Evolutionary conservation across 257 asterid species (phyloP).

Genomic region (Linderniella brevidens): DNA sequence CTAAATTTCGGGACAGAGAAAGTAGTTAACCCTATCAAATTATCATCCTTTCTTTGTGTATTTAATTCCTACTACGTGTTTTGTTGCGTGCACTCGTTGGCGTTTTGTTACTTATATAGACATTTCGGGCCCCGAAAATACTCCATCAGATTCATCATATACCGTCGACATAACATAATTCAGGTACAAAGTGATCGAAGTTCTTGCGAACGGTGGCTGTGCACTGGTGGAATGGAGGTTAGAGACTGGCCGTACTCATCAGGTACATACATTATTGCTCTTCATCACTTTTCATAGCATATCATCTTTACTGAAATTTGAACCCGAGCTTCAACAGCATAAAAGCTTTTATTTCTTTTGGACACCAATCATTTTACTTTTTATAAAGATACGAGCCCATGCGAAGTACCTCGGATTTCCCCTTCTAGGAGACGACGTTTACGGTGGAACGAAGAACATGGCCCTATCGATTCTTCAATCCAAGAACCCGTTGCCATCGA

Average conservation of each 20-base stretch:
- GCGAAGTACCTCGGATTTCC: conserved; percentile 87
- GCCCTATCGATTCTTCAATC: conserved; percentile 67
- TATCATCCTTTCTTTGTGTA: too few species aligned
- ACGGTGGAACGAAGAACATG: conserved; percentile 91
- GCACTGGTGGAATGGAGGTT: conserved; percentile 92
- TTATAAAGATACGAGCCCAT: conserved; percentile 62
- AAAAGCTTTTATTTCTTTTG: neutral
- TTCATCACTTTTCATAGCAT: neutral
- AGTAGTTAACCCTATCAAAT: too few species aligned
- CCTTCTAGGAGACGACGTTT: conserved; percentile 85
- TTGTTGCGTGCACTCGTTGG: too few species aligned
- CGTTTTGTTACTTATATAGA: too few species aligned
- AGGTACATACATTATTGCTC: conserved; percentile 30
- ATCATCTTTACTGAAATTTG: neutral
- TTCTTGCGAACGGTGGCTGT: conserved; percentile 76
- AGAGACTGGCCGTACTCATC: conserved; percentile 98
- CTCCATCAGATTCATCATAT: too few species aligned
- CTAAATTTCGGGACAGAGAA: too few species aligned
- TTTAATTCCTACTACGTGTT: too few species aligned
- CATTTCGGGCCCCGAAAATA: too few species aligned
- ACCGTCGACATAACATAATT: neutral
- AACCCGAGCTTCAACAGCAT: neutral
- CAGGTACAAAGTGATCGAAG: conserved; percentile 81
- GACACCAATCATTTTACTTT: neutral
- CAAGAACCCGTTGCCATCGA: conserved; percentile 20